Base-by-base conservation (phyloP, 2,329 filamentous ascomycete genomes). In the Cladosporium sphaerospermum region DNA sequence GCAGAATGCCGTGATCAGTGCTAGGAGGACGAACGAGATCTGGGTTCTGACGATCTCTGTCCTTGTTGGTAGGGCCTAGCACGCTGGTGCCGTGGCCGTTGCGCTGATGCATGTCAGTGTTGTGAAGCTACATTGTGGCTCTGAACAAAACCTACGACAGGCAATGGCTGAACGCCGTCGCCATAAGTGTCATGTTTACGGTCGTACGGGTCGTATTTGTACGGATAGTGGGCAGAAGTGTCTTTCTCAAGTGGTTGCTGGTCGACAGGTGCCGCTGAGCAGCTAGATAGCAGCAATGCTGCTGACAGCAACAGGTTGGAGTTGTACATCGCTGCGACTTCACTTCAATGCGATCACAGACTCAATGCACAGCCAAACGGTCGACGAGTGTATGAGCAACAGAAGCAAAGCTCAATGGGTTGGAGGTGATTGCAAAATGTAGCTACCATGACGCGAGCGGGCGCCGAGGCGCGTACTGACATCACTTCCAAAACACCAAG, bases 11-110 rank as follows among this genome's bases (percentile, higher is more conserved):
- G 67, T 84, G 81, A 63, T 90, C 86, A 5, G 86, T 89, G 64
- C 80, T 83, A 0, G 86, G 86, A 14, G 86, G 85, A 16, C 86
- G 79, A 39, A 89, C 75, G 41, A 88, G 71, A 67, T 89, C 85
- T 0, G 86, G 85, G 65, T 81, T 85, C 71, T 89, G 82, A 43
- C 81, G 76, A 50, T 86, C 81, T 18, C 86, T 81, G 47, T 80
- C 80, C 55, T 73, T 75, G 66, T 89, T 90, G 67, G 83, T 82
- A 0, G 86, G 86, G 0, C 86, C 86, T 18, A 88, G 71, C 11
- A 89, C 80, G 9, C 78, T 82, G 13, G 83, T 77, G 18, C 86
- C 86, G 19, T 80, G 46, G 42, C 64, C 64, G 57, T 65, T 65
- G 52, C 64, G 58, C 56, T 64, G 46, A 33, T 16, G 5, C 6